A percentile compares a stretch with the other conserved stretches of the same genome.
phyloP scores from a whole-genome alignment of 1,284 basidiomycete species.

The Mycena citricolor region DNA sequence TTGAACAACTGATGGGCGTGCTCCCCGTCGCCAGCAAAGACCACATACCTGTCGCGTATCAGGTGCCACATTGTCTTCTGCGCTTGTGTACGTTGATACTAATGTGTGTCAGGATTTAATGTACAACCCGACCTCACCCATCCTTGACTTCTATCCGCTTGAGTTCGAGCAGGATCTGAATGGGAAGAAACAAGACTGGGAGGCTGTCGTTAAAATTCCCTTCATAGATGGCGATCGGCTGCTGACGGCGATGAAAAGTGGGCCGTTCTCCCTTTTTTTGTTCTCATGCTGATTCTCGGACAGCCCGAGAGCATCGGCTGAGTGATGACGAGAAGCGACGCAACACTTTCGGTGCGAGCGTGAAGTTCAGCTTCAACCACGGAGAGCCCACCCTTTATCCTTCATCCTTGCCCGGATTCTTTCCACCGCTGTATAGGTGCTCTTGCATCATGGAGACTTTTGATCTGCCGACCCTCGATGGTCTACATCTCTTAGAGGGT shows the following conservation, averaged over 20 bases:
- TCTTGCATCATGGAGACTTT: conserved; percentile 80
- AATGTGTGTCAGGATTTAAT: conserved; percentile 74
- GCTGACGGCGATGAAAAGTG: conserved; percentile 80
- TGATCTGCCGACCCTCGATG: conserved; percentile 86
- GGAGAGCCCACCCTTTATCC: conserved; percentile 72
- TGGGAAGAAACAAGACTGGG: conserved; percentile 99
- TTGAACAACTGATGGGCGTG: conserved; percentile 98
- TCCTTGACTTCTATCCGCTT: conserved; percentile 91
- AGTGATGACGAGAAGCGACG: conserved; percentile 76
- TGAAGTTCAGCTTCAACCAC: conserved; percentile 74
- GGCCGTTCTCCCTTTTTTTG: conserved; percentile 27
- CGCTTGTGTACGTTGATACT: conserved; percentile 9
- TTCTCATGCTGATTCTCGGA: conserved; percentile 1
- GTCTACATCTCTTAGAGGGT: conserved; percentile 83
- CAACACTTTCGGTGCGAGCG: conserved; percentile 81
- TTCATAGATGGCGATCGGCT: conserved; percentile 91
- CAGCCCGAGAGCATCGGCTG: conserved; percentile 76
- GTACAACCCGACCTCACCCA: conserved; percentile 83
- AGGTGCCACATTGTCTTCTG: conserved; percentile 45
- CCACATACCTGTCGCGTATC: conserved; percentile 84
- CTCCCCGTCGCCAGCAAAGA: conserved; percentile 88
- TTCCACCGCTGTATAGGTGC: conserved; percentile 87
- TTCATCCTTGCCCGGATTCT: conserved; percentile 91
- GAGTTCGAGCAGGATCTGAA: conserved; percentile 95
- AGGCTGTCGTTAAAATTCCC: conserved; percentile 98